Evolutionary conservation across 441 rosid genomes (phyloP), one percentile per base, ranked within the genome.

Genomic region (Daphne laureola): DNA sequence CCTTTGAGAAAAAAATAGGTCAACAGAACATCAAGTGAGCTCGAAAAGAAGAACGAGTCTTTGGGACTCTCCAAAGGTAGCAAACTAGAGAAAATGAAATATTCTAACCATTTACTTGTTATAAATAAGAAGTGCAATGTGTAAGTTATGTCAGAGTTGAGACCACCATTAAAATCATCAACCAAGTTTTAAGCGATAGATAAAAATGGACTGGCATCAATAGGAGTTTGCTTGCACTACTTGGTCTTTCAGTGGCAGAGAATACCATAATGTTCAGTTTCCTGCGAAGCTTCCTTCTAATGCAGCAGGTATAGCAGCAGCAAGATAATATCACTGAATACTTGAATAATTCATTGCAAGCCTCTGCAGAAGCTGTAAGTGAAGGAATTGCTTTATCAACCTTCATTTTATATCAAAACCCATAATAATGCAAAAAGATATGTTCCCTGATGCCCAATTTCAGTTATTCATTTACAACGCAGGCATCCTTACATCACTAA

Each of bases 251-350:
- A 46, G 18, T 12, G 40, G 36, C 13, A 38, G 15, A 67, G 61
- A 48, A 40, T 87, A 92, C 98, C 79, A 66, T 62, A 53, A 89
- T 86, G 65, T 81, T 86, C 56, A 89, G 64, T 7, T 54, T 75
- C 70, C 73, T 81, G 59, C 97, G 84, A 53, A 92, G 96, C 72
- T 84, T 86, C 82, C 81, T 74, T 70, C 98, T 78, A 41, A 89
- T 57, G 31, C 92, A 84, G 68, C 96, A 82, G 50, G 96, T 89
- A 46, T 92, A 92, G 76, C 96, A 92, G 68, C 94, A 88, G 64
- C 98, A 92, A 43, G 98, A 89, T 63, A 89, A 62, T 70, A 89
- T 73, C 75, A 86, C 69, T 2, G 96, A 86, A 75, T 89, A 86
- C 46, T 84, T 90, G 92, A 92, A 70, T 78, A 92, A 73, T 27